Evolutionary conservation across 768 basidiomycete species (phyloP), one percentile per base, ranked within the genome.

Genomic region (Fomitopsis serialis): DNA sequence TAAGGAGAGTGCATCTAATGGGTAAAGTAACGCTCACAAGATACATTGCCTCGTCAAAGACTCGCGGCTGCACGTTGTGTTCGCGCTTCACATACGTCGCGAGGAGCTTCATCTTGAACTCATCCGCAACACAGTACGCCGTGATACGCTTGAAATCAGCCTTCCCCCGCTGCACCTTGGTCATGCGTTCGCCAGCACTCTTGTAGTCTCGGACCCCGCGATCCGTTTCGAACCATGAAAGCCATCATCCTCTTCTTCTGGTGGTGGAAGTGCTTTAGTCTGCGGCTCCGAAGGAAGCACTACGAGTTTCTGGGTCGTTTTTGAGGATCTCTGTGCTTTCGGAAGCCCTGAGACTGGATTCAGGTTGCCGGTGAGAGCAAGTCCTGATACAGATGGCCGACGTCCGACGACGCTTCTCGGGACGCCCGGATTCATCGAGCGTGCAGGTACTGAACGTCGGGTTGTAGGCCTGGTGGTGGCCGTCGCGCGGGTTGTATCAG

Each of bases 21-120:
- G n/a, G n/a, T n/a, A n/a, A n/a, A n/a, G n/a, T n/a, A n/a, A n/a
- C 13, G 78, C 90, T 72, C 57, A 95, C 94, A 53, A 85, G 89
- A 73, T 97, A 97, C 55, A 96, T 70, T 0, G 93, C 94, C 70
- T 98, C 95, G 66, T 97, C 95, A 59, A 92, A 98, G 0, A 92
- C 79, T 54, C 95, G 76, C 1, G 85, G 92, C 10, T 72, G 76
- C 11, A 95, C 93, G 51, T 94, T 96, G 66, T 98, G 95, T 64
- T 98, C 95, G 48, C 95, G 75, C 69, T 95, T 96, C 65, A 97
- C 65, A 63, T 94, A 96, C 2, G 85, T 83, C 11, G 87, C 84
- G 21, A 97, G 70, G 0, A 89, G 70, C 67, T 92, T 94, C 80
- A 90, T 87, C 64, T 84, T 84, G 68, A 95, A 85, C 7, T 79